Evolutionary conservation across 2,329 filamentous ascomycete genomes (phyloP).

Genomic region (Fusarium temperatum): DNA sequence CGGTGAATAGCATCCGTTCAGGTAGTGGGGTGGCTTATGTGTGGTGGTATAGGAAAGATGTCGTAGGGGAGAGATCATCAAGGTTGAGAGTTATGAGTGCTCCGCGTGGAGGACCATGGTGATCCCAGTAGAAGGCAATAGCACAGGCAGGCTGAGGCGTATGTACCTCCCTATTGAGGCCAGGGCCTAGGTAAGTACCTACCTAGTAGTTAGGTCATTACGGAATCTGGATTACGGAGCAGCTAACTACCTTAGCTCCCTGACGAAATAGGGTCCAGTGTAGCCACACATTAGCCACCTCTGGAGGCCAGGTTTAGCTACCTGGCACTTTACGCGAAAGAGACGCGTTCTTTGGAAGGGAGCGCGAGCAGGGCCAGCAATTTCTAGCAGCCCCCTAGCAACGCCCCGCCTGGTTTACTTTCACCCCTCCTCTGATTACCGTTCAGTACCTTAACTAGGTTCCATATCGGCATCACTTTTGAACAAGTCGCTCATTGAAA

Average conservation of each 20-base stretch:
- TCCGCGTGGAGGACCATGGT: conserved; percentile 2
- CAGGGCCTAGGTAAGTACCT: not conserved
- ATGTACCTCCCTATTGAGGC: not conserved
- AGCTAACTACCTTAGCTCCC: conserved; percentile 9
- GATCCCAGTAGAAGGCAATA: not conserved
- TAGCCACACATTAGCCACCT: conserved; percentile 17
- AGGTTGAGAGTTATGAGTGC: not conserved
- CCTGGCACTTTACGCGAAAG: conserved; percentile 42
- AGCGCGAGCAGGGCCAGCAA: conserved; percentile 23
- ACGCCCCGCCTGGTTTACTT: conserved; percentile 29
- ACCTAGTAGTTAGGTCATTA: conserved; percentile 13
- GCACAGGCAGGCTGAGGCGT: not conserved
- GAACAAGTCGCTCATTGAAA: conserved; percentile 11
- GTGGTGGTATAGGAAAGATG: not conserved
- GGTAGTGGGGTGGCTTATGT: not conserved
- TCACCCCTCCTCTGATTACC: conserved; percentile 26
- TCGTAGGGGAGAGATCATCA: not conserved
- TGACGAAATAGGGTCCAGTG: not conserved
- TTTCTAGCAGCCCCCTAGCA: conserved; percentile 25
- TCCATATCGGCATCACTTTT: conserved; percentile 8
- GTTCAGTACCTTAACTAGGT: not conserved
- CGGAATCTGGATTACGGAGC: not conserved
- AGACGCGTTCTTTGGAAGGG: conserved; percentile 27
- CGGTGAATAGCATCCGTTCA: not conserved
- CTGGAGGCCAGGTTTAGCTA: not conserved